phyloP scores from a whole-genome alignment of 2,329 filamentous ascomycete genomes.

The Podosphaera leucotricha region DNA sequence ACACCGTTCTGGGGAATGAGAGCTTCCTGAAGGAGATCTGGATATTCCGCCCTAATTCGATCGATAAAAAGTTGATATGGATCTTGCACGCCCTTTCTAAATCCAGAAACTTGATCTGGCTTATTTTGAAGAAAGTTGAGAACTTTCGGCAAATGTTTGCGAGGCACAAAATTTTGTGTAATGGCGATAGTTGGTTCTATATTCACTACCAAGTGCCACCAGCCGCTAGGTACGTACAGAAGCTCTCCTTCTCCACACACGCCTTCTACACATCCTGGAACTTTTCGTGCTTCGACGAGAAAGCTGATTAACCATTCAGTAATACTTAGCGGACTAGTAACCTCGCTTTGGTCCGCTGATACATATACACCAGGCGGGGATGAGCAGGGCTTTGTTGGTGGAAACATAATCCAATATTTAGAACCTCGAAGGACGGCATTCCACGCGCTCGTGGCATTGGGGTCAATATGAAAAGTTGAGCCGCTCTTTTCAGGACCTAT shows the following conservation, averaged over 20 bases:
- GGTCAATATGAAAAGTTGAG: conserved; percentile 81
- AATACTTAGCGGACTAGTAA: conserved; percentile 81
- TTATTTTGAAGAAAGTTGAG: conserved; percentile 63
- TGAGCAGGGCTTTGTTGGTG: conserved; percentile 27
- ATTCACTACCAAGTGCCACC: conserved; percentile 95
- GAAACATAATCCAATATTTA: conserved; percentile 99
- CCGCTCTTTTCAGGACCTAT: conserved; percentile 70
- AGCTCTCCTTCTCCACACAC: conserved; percentile 70
- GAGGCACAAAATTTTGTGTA: conserved; percentile 86
- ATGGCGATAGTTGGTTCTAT: conserved; percentile 64
- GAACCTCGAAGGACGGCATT: conserved; percentile 75
- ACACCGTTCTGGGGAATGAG: conserved; percentile 23
- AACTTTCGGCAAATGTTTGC: conserved; percentile 44
- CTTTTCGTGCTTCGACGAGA: conserved; percentile 55
- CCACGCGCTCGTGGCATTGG: conserved; percentile 60
- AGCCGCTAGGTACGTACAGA: conserved; percentile 76
- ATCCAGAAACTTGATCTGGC: conserved; percentile 69
- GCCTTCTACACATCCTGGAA: conserved; percentile 61
- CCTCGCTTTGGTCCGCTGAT: conserved; percentile 71
- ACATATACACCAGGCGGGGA: conserved; percentile 72
- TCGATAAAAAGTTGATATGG: conserved; percentile 55
- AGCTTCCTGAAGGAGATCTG: conserved; percentile 42
- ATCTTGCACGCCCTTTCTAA: conserved; percentile 44
- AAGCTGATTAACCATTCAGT: conserved; percentile 91
- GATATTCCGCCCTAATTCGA: conserved; percentile 36